Conservation (phyloP, 805 yeast genomes). For the Metschnikowia baotianmanensis region DNA sequence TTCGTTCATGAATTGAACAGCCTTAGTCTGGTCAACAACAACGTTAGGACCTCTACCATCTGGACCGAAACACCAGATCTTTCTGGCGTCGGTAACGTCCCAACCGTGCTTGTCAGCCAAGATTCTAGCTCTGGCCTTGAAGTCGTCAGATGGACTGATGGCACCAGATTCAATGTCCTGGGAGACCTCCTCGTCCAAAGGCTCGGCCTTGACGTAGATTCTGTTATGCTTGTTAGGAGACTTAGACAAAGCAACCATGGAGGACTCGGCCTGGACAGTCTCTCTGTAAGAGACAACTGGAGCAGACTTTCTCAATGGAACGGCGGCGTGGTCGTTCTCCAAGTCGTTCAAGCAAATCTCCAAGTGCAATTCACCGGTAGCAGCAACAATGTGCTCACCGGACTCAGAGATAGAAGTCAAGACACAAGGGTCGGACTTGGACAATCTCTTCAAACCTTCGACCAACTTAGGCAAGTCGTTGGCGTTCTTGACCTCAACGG, state of each 20-base stretch:
- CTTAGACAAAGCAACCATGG: constrained; percentile 95
- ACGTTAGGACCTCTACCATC: constrained; percentile 98
- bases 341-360: constrained; percentile 96
- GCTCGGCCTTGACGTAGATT: constrained; percentile 96
- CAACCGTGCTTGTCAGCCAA: constrained; percentile 99
- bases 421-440: constrained; percentile 99
- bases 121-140: constrained; percentile 98
- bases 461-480: constrained; percentile 99
- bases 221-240: constrained; percentile 99
- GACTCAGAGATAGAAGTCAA: constrained; percentile 81
- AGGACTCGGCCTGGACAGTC: constrained; percentile 91
- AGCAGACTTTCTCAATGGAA: constrained; percentile 95
- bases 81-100: constrained; percentile 99
- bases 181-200: constrained; percentile 90
- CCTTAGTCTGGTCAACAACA: constrained; percentile 99
- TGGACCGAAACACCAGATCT: constrained; percentile 99
- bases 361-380: constrained; percentile 99
- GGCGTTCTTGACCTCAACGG: constrained; percentile 99
- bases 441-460: constrained; percentile 99
- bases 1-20: constrained; percentile 98
- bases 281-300: constrained; percentile 99
- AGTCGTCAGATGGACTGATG: constrained; percentile 93
- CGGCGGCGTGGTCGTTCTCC: constrained; percentile 99
- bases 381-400: constrained; percentile 99
- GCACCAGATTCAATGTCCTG: constrained; percentile 90